Evolutionary conservation across 2,329 filamentous ascomycete genomes (phyloP).

Genomic region (Pseudogymnoascus sp.): DNA sequence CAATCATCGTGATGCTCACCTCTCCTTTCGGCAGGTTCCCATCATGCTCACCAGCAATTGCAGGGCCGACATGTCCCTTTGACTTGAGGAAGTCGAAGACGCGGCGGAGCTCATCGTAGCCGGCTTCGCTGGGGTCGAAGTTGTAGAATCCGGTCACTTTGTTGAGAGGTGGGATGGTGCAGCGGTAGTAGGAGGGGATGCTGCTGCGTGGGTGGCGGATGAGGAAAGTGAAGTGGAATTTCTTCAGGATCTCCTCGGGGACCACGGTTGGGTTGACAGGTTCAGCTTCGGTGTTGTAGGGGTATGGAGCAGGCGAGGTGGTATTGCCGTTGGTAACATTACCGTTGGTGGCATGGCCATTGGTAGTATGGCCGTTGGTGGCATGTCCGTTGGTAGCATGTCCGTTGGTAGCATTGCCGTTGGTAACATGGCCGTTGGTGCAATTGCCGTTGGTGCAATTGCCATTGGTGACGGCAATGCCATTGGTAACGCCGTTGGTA

Average conservation of each 20-base stretch:
- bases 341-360: slow-evolving; percentile 22
- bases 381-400: background rate
- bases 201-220: slow-evolving; percentile 91
- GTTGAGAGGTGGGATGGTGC: slow-evolving; percentile 80
- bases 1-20: slow-evolving; percentile 73
- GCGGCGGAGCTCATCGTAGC: slow-evolving; percentile 78
- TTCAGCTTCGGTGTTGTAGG: slow-evolving; percentile 52
- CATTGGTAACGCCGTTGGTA: slow-evolving; percentile 19
- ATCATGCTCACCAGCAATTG: slow-evolving; percentile 41
- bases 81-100: slow-evolving; percentile 77
- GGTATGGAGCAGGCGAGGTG: slow-evolving; percentile 39
- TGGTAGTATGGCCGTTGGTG: slow-evolving; percentile 20
- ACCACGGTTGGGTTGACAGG: slow-evolving; percentile 77
- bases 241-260: slow-evolving; percentile 62
- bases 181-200: slow-evolving; percentile 91
- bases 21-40: slow-evolving; percentile 25
- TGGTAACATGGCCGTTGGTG: slow-evolving; percentile 23
- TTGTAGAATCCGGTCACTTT: slow-evolving; percentile 75
- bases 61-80: slow-evolving; percentile 62
- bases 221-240: slow-evolving; percentile 91
- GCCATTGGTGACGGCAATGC: slow-evolving; percentile 13
- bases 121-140: slow-evolving; percentile 82
- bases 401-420: slow-evolving; percentile 26
- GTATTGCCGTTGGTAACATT: slow-evolving; percentile 27
- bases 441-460: slow-evolving; percentile 21